phyloP scores from a whole-genome alignment of 192 early-diverging fungal genomes.

The Jimgerdemannia flammicorona region DNA sequence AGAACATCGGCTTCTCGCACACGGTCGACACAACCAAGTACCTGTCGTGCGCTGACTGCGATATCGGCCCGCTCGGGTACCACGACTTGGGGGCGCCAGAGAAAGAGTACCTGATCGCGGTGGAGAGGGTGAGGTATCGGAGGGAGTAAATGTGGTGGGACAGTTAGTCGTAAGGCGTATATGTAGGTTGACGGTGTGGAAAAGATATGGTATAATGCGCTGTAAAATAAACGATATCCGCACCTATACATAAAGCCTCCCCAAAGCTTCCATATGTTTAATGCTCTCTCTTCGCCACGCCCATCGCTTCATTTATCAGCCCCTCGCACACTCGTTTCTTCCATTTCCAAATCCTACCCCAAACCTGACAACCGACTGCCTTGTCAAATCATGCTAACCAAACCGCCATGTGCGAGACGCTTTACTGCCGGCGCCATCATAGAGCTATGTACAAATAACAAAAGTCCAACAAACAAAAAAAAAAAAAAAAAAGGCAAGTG shows the following conservation, averaged over 20 bases:
- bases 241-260: too few relatives aligned
- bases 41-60: constrained; percentile 74
- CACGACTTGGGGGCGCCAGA: constrained; percentile 42
- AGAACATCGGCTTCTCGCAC: constrained; percentile 73
- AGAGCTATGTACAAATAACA: too few relatives aligned
- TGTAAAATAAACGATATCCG: too few relatives aligned
- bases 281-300: too few relatives aligned
- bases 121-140: constrained; percentile 56
- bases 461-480: not conserved
- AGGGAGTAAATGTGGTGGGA: not conserved
- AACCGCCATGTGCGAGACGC: too few relatives aligned
- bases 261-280: too few relatives aligned
- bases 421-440: too few relatives aligned
- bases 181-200: not conserved
- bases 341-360: too few relatives aligned
- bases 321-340: too few relatives aligned
- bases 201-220: not conserved
- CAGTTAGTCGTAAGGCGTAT: not conserved
- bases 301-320: too few relatives aligned
- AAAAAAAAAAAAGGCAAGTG: not conserved
- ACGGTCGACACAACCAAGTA: constrained; percentile 51
- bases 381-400: too few relatives aligned
- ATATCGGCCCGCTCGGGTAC: constrained; percentile 69
- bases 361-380: too few relatives aligned
- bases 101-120: constrained; percentile 59